A percentile compares a stretch with the other conserved stretches of the same genome.
Conservation (phyloP, 352 stramenopile genomes). For the Peronospora destructor region DNA sequence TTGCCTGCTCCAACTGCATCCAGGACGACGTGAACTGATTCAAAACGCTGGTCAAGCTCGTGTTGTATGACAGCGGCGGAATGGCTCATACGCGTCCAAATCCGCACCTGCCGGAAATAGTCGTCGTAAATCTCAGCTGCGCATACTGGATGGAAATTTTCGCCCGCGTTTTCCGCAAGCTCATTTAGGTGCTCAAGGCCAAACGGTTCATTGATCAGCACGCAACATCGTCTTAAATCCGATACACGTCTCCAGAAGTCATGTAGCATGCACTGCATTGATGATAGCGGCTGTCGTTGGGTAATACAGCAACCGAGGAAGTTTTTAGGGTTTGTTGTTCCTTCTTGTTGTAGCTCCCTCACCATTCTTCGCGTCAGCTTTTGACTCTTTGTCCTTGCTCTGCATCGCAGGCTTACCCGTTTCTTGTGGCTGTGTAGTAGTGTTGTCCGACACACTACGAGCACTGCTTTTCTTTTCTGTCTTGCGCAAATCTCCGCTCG, state of each 20-base stretch:
- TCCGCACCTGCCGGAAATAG: slow-evolving; percentile 62
- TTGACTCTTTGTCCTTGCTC: slow-evolving; percentile 10
- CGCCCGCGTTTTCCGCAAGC: slow-evolving; percentile 40
- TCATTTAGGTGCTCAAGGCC: slow-evolving; percentile 50
- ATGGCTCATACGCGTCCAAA: slow-evolving; percentile 65
- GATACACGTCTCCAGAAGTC: slow-evolving; percentile 33
- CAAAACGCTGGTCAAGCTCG: no score
- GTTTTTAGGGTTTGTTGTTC: slow-evolving; percentile 35
- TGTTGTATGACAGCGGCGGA: slow-evolving; percentile 32
- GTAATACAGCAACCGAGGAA: slow-evolving; percentile 55
- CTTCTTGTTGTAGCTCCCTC: slow-evolving; percentile 19
- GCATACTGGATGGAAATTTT: slow-evolving; percentile 56
- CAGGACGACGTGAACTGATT: no score
- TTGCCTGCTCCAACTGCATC: no score
- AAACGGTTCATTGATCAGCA: slow-evolving; percentile 56
- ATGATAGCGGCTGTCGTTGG: slow-evolving; percentile 54
- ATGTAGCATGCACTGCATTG: slow-evolving; percentile 54
- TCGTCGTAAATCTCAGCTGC: slow-evolving; percentile 66
- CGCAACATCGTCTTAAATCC: slow-evolving; percentile 46
- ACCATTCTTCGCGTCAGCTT: slow-evolving; percentile 8
- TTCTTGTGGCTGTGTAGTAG: neutral
- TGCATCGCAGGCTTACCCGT: slow-evolving; percentile 5
- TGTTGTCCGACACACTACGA: neutral
- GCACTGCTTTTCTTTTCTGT: neutral
- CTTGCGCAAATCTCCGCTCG: neutral